Evolutionary conservation across 768 basidiomycete genomes (phyloP).

Genomic region (Podaxis rugospora): DNA sequence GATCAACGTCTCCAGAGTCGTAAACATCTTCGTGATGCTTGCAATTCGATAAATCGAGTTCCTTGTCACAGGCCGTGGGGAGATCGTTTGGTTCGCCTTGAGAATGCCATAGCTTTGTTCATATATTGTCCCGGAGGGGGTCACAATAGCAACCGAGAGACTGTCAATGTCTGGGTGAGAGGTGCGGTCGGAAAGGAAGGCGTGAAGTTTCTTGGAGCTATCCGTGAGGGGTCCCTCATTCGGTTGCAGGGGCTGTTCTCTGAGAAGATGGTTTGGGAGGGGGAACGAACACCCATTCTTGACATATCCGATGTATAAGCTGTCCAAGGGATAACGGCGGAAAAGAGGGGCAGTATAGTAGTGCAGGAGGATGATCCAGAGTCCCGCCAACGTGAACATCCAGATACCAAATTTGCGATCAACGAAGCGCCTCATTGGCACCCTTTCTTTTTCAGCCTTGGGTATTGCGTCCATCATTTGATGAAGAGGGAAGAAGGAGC

Average conservation of each 20-base stretch:
- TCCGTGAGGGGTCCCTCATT: conserved; percentile 18
- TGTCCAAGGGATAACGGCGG: background rate
- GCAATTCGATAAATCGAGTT: conserved; percentile 49
- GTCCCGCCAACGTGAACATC: background rate
- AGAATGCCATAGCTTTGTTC: conserved; percentile 39
- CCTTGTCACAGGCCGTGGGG: conserved; percentile 24
- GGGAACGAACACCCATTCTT: conserved; percentile 18
- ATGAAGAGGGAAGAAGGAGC: background rate
- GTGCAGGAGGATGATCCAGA: background rate
- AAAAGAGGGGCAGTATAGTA: background rate
- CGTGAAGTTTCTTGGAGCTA: conserved; percentile 21
- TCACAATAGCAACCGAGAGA: conserved; percentile 46
- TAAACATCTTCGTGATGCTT: conserved; percentile 49
- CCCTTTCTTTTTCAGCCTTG: background rate
- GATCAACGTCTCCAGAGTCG: conserved; percentile 42
- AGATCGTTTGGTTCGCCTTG: conserved; percentile 39
- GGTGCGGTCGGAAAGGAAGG: conserved; percentile 23
- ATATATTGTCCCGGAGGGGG: conserved; percentile 40
- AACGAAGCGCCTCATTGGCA: background rate
- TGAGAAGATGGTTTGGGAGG: conserved; percentile 22
- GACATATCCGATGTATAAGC: background rate
- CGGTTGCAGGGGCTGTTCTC: conserved; percentile 21
- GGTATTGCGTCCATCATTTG: background rate
- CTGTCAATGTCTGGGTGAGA: conserved; percentile 39
- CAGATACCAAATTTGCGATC: background rate